Conservation (phyloP, 495 filamentous ascomycete genomes). For the Rhypophila decipiens region DNA sequence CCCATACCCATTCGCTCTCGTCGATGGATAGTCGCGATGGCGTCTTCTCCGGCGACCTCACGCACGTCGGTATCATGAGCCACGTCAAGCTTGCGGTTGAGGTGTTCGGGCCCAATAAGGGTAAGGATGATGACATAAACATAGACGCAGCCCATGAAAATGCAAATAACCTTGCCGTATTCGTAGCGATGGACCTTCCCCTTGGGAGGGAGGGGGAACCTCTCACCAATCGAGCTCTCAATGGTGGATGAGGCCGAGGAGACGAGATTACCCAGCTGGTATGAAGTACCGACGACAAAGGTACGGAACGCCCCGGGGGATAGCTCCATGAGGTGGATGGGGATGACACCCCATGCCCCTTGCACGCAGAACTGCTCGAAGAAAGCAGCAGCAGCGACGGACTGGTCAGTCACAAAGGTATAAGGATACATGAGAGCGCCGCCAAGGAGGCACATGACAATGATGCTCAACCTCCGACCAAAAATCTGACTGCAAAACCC, state of each 20-base stretch:
- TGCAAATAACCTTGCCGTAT: slow-evolving; percentile 86
- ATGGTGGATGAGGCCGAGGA: slow-evolving; percentile 77
- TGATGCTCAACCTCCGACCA: slow-evolving; percentile 75
- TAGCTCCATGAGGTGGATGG: slow-evolving; percentile 84
- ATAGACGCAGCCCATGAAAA: slow-evolving; percentile 92
- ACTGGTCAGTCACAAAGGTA: slow-evolving; percentile 52
- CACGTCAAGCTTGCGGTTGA: slow-evolving; percentile 59
- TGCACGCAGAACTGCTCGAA: slow-evolving; percentile 90
- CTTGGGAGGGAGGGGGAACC: slow-evolving; percentile 63
- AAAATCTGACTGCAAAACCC: slow-evolving; percentile 78
- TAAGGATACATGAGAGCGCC: slow-evolving; percentile 79
- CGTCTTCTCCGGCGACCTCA: slow-evolving; percentile 41
- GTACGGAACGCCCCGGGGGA: slow-evolving; percentile 76
- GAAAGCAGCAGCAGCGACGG: slow-evolving; percentile 76
- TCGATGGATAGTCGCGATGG: slow-evolving; percentile 13
- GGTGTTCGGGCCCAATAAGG: slow-evolving; percentile 68
- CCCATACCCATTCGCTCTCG: slow-evolving; percentile 5
- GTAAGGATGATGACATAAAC: slow-evolving; percentile 72
- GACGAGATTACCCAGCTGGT: slow-evolving; percentile 82
- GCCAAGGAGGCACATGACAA: slow-evolving; percentile 68
- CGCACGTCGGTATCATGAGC: slow-evolving; percentile 59
- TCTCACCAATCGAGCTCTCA: slow-evolving; percentile 73
- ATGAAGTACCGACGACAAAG: slow-evolving; percentile 75
- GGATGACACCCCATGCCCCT: slow-evolving; percentile 79
- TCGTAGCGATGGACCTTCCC: slow-evolving; percentile 52